Conservation (phyloP, 2,329 filamentous ascomycete genomes). For the Diaporthe longicolla region DNA sequence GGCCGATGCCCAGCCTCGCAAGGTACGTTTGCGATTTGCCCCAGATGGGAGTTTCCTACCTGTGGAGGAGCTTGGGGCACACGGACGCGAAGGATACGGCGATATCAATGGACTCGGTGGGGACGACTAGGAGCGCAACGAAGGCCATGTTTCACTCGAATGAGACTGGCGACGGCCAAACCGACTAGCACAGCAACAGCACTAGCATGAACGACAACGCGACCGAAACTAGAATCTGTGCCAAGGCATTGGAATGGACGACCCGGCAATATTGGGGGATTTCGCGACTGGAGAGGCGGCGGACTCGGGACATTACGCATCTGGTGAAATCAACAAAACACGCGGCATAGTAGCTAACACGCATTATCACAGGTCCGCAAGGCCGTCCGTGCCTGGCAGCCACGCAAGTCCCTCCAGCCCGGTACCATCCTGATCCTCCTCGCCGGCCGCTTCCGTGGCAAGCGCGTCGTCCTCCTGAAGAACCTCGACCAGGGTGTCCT, state of each 20-base stretch:
- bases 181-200: neutral
- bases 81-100: slow-evolving; percentile 22
- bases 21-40: slow-evolving; percentile 78
- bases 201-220: neutral
- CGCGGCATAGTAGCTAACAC: slow-evolving; percentile 48
- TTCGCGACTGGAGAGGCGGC: slow-evolving; percentile 3
- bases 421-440: slow-evolving; percentile 98
- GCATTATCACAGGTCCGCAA: slow-evolving; percentile 84
- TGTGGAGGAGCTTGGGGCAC: slow-evolving; percentile 32
- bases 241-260: neutral
- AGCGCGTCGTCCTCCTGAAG: slow-evolving; percentile 99
- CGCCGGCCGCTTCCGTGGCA: slow-evolving; percentile 99
- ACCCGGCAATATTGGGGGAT: neutral
- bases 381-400: slow-evolving; percentile 87
- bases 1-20: slow-evolving; percentile 89
- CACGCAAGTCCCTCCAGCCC: slow-evolving; percentile 90
- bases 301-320: slow-evolving; percentile 10
- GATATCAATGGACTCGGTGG: slow-evolving; percentile 11
- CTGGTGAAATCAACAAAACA: slow-evolving; percentile 8
- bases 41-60: slow-evolving; percentile 43
- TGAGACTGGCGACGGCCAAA: neutral
- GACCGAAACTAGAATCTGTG: neutral
- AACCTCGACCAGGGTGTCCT: slow-evolving; percentile 97
- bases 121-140: slow-evolving; percentile 11
- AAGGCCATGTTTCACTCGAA: slow-evolving; percentile 1